Evolutionary conservation across 2,329 filamentous ascomycete genomes (phyloP), one percentile per base, ranked within the genome.

Genomic region (Ceratocystis harringtonii): DNA sequence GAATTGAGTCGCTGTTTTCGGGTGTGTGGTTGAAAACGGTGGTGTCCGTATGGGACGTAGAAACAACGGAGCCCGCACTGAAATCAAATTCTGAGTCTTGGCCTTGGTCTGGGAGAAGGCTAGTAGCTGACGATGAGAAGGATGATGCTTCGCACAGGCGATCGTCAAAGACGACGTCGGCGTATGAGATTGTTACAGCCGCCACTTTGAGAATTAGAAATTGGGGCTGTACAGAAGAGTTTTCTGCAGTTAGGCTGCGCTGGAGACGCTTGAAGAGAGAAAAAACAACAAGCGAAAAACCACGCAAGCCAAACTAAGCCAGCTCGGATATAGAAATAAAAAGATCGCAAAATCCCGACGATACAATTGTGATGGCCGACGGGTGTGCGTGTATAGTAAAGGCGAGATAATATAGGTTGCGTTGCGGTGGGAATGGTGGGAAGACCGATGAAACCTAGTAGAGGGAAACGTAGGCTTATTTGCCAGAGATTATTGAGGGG

Each of bases 121-220:
- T 32, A 44, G 50, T 43, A 19, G 28, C 15, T 25, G 61, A 52
- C n/a, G 43, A 50, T 32, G 61, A 63, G 22, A 64, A 61, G n/a
- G 52, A 48, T 32, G 63, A 44, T 12, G 36, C 25, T 66, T 67
- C 63, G 58, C 63, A 64, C 58, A 63, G 63, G 66, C 66, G 63
- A 36, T 67, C 66, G 66, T 65, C 66, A 63, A 67, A 67, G 58
- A 67, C 45, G 63, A 67, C 63, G 66, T 65, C 64, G 48, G 66
- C 41, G 63, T 62, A 58, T 43, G 63, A 55, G 41, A 65, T 45
- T 50, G 66, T 60, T 32, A 57, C 62, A 44, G 66, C 61, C 58
- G 66, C 66, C 66, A 67, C 60, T 25, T 67, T 67, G 66, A 43
- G 36, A 30, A 58, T 32, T 50, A 30, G 28, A 32, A 50, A 36